A percentile compares a stretch with the other conserved stretches of the same genome.
phyloP scores from a whole-genome alignment of 192 early-diverging fungal species.

The Podila minutissima region DNA sequence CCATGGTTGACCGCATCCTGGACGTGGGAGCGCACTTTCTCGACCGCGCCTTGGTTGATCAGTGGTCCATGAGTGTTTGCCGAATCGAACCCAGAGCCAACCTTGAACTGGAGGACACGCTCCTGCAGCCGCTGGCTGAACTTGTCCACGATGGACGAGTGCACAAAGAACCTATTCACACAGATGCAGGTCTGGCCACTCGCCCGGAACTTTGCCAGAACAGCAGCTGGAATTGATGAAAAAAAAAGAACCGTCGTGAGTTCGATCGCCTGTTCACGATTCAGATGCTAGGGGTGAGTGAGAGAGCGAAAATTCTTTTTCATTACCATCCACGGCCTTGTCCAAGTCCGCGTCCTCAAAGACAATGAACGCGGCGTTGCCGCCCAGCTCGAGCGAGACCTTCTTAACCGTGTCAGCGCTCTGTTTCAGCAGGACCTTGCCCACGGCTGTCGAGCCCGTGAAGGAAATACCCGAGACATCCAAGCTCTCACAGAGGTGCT shows the following conservation, averaged over 20 bases:
- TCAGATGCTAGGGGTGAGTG: neutral
- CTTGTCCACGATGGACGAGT: constrained; percentile 69
- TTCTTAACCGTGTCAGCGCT: constrained; percentile 75
- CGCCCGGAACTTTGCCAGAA: constrained; percentile 73
- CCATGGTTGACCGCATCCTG: constrained; percentile 79
- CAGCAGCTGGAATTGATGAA: constrained; percentile 48
- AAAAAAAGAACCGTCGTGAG: too few relatives aligned
- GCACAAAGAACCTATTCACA: constrained; percentile 82
- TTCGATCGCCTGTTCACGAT: too few relatives aligned
- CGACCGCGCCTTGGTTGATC: constrained; percentile 74
- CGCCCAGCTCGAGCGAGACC: constrained; percentile 84
- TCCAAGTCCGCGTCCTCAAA: constrained; percentile 84
- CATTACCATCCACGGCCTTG: constrained; percentile 67
- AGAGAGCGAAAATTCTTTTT: neutral
- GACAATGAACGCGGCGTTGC: constrained; percentile 84
- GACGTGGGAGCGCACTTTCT: constrained; percentile 75
- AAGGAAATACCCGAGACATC: constrained; percentile 78
- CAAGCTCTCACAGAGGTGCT: constrained; percentile 64
- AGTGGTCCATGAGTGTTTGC: constrained; percentile 82
- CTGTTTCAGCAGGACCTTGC: constrained; percentile 71
- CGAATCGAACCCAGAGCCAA: constrained; percentile 79
- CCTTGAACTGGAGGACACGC: constrained; percentile 64
- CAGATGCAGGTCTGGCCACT: constrained; percentile 88
- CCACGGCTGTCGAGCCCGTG: constrained; percentile 82
- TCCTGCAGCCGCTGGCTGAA: constrained; percentile 68